Conservation (phyloP, 2,329 filamentous ascomycete species). For the Verticillium tricorpus region DNA sequence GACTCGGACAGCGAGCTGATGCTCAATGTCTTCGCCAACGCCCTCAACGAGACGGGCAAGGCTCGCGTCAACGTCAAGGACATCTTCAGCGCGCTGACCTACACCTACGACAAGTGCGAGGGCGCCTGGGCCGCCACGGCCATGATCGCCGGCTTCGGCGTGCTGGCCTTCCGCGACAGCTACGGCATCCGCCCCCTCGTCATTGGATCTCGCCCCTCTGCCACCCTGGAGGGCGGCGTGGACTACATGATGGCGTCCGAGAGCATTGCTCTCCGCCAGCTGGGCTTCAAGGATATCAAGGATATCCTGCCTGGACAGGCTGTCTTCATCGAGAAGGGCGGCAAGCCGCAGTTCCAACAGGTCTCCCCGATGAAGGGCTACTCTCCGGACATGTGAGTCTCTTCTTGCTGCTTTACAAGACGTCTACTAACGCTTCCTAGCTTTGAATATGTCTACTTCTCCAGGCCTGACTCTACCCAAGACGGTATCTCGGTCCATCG, state of each 20-base stretch:
- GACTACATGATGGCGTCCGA: conserved; percentile 94
- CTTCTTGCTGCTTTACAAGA: background rate
- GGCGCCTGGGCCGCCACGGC: conserved; percentile 77
- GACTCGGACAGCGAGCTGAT: conserved; percentile 85
- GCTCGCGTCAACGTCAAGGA: conserved; percentile 74
- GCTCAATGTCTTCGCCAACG: conserved; percentile 82
- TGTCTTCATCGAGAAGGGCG: conserved; percentile 78
- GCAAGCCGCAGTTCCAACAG: conserved; percentile 68
- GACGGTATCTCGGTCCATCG: conserved; percentile 85
- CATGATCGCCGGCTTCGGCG: conserved; percentile 77
- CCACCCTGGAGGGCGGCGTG: conserved; percentile 54
- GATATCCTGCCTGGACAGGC: conserved; percentile 82
- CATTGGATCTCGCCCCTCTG: conserved; percentile 68
- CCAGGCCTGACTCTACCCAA: conserved; percentile 71
- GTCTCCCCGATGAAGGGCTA: conserved; percentile 65
- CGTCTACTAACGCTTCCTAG: no score
- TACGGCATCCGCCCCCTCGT: conserved; percentile 75
- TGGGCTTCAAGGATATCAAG: conserved; percentile 70
- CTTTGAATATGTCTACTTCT: conserved; percentile 47
- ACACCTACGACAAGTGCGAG: conserved; percentile 69
- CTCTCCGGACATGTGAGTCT: conserved; percentile 62
- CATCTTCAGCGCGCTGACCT: conserved; percentile 65
- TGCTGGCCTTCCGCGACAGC: conserved; percentile 64
- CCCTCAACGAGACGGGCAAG: conserved; percentile 75
- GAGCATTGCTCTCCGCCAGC: conserved; percentile 75